A percentile compares a stretch with the other conserved stretches of the same genome.
Conservation (phyloP, 495 filamentous ascomycete species). For the Penicillium paradoxum region DNA sequence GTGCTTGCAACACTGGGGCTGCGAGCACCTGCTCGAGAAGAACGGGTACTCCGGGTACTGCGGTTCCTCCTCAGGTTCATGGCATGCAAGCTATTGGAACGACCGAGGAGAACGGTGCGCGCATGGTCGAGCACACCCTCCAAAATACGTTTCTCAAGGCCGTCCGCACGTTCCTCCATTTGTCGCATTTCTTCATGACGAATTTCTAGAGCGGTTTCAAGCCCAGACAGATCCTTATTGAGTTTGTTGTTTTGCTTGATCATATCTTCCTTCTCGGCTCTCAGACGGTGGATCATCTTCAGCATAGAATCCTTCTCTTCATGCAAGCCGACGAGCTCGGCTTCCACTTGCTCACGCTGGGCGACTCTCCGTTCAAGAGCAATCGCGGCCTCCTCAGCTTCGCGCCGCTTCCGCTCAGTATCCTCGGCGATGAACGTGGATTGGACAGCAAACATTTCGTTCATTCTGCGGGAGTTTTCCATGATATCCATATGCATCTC, state of each 20-base stretch:
- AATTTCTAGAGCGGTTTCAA: slow-evolving; percentile 83
- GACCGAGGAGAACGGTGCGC: slow-evolving; percentile 69
- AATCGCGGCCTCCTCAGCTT: slow-evolving; percentile 75
- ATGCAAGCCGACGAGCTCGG: slow-evolving; percentile 57
- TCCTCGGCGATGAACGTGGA: slow-evolving; percentile 73
- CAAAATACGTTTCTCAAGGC: slow-evolving; percentile 83
- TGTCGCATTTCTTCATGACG: slow-evolving; percentile 84
- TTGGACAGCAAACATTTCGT: slow-evolving; percentile 78
- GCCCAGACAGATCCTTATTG: slow-evolving; percentile 73
- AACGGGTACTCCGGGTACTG: slow-evolving; percentile 25
- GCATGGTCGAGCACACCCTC: slow-evolving; percentile 96
- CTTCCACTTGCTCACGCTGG: slow-evolving; percentile 75
- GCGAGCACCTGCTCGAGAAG: slow-evolving; percentile 36
- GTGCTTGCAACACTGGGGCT: slow-evolving; percentile 37
- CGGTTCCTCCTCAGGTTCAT: slow-evolving; percentile 75
- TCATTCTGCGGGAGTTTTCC: slow-evolving; percentile 77
- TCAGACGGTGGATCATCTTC: slow-evolving; percentile 53
- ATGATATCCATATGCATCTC: slow-evolving; percentile 87
- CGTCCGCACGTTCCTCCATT: slow-evolving; percentile 83
- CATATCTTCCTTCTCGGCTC: slow-evolving; percentile 66
- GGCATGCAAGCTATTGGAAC: slow-evolving; percentile 37
- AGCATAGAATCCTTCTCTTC: slow-evolving; percentile 61
- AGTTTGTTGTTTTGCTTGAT: slow-evolving; percentile 67
- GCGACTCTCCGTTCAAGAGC: slow-evolving; percentile 72
- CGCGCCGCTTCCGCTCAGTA: slow-evolving; percentile 71